Conservation (phyloP, 2,329 filamentous ascomycete species). For the Camillea tinctor region DNA sequence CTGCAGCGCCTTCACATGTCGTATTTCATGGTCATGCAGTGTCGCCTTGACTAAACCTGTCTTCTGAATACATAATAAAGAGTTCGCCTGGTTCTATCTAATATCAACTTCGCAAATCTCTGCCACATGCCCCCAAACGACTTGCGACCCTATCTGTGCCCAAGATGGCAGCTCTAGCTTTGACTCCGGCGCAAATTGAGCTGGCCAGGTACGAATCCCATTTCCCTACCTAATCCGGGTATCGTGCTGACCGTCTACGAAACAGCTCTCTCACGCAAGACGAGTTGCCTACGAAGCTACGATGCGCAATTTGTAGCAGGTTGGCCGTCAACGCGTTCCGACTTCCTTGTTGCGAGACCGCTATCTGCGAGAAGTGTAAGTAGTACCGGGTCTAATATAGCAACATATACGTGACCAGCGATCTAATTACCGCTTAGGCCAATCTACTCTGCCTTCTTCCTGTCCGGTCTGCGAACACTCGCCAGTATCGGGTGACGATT, state of each 20-base stretch:
- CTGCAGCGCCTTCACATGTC: not conserved
- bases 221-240: not conserved
- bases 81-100: constrained; percentile 4
- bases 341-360: constrained; percentile 91
- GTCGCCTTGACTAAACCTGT: not conserved
- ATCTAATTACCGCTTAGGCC: constrained; percentile 55
- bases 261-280: constrained; percentile 74
- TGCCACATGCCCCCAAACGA: constrained; percentile 20
- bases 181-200: constrained; percentile 55
- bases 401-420: not conserved
- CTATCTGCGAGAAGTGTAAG: constrained; percentile 88
- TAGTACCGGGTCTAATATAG: constrained; percentile 8
- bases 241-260: not conserved
- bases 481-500: constrained; percentile 81
- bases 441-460: constrained; percentile 70
- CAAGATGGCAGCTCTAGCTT: constrained; percentile 35
- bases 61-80: constrained; percentile 3
- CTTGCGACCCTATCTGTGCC: constrained; percentile 11
- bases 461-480: constrained; percentile 94
- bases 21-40: constrained; percentile 2
- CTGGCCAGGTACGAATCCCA: constrained; percentile 50
- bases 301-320: constrained; percentile 91
- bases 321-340: constrained; percentile 88
- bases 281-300: constrained; percentile 92
- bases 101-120: constrained; percentile 3